Evolutionary conservation across 805 yeast species (phyloP).

Genomic region (Sungouiella thailandica): DNA sequence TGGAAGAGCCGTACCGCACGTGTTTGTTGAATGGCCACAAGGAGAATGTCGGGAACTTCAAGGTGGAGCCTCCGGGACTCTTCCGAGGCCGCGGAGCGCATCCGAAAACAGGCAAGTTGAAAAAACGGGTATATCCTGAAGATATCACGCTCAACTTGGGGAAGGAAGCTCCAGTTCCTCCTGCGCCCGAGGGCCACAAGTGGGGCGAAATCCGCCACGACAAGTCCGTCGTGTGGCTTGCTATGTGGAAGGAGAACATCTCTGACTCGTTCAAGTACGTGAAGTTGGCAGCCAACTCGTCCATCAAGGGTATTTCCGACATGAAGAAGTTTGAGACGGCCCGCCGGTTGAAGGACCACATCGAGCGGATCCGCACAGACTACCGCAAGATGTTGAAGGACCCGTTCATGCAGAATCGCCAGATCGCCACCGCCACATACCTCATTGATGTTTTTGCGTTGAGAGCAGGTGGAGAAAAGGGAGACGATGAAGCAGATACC

Average conservation of each 20-base stretch:
- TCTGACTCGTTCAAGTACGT: constrained; percentile 82
- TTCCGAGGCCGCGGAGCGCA: constrained; percentile 97
- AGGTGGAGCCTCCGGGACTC: constrained; percentile 94
- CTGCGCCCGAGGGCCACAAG: constrained; percentile 77
- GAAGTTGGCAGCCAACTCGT: constrained; percentile 83
- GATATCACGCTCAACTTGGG: constrained; percentile 83
- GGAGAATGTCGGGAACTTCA: constrained; percentile 90
- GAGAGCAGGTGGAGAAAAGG: constrained; percentile 97
- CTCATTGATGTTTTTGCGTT: constrained; percentile 88
- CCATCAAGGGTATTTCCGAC: constrained; percentile 87
- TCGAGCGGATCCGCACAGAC: constrained; percentile 69
- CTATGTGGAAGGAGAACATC: constrained; percentile 95
- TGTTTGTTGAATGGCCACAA: constrained; percentile 82
- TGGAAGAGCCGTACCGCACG: constrained; percentile 76
- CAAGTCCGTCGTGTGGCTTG: constrained; percentile 90
- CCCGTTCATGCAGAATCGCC: constrained; percentile 77
- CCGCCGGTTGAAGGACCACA: constrained; percentile 69
- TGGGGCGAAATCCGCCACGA: constrained; percentile 93
- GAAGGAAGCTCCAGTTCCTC: constrained; percentile 65
- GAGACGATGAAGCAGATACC: constrained; percentile 96
- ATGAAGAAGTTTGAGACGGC: constrained; percentile 92
- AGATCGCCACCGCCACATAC: constrained; percentile 90
- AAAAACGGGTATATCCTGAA: constrained; percentile 83
- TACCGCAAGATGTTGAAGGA: constrained; percentile 67
- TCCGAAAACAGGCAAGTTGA: constrained; percentile 90